phyloP scores from a whole-genome alignment of 352 stramenopile species.

The Phytophthora cajani region DNA sequence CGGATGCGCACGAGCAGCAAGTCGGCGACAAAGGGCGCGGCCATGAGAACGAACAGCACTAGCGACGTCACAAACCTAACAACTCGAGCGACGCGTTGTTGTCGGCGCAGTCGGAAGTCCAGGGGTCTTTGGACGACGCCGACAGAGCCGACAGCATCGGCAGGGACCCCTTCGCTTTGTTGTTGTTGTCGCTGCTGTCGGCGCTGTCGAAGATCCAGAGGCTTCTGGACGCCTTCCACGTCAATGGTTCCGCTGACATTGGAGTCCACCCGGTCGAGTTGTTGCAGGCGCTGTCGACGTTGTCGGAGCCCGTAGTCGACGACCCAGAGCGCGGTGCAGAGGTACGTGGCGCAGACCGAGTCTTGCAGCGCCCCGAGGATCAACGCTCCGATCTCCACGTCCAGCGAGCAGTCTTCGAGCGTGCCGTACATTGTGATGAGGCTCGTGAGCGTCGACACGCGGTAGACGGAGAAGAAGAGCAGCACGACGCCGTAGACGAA shows the following conservation, averaged over 20 bases:
- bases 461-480: conserved; percentile 33
- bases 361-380: conserved; percentile 20
- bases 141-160: not conserved
- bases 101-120: not conserved
- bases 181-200: not conserved
- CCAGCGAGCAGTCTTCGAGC: conserved; percentile 14
- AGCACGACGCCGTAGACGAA: conserved; percentile 28
- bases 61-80: conserved; percentile 17
- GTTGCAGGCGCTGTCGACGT: not conserved
- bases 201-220: not conserved
- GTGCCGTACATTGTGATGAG: conserved; percentile 38
- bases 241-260: not conserved
- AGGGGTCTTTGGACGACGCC: not conserved
- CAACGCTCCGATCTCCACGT: conserved; percentile 12
- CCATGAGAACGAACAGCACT: conserved; percentile 26
- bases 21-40: conserved; percentile 36
- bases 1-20: conserved; percentile 35
- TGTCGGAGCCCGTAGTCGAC: conserved; percentile 2
- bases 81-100: not conserved
- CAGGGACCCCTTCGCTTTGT: no score
- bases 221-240: not conserved
- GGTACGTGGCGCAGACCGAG: conserved; percentile 26
- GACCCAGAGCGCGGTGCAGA: conserved; percentile 21
- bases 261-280: not conserved
- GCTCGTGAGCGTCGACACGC: conserved; percentile 10